Base-by-base conservation (phyloP, 768 basidiomycete genomes). In the Naematelia aurantialba region DNA sequence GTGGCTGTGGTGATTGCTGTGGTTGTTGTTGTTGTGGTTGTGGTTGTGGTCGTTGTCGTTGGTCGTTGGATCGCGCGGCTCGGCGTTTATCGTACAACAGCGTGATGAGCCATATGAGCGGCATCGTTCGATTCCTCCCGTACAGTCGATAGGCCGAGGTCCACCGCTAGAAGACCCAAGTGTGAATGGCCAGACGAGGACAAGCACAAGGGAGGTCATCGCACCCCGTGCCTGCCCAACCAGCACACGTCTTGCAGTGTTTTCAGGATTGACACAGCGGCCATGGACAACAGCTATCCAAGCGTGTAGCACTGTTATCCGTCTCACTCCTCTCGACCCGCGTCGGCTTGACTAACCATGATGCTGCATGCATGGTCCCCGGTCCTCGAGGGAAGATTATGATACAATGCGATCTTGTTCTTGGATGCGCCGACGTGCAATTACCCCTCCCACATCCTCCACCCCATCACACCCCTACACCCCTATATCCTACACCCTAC, bases 81-180 rank as follows among this genome's bases (percentile, higher is more conserved):
- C 61, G 45, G 17, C 27, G 51, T 13, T 31, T 39, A 44, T 63
- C 61, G 58, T 63, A 63, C 14, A 50, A 27, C 26, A 59, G 61
- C 21, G 53, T 56, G 12, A 63, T 63, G 19, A 63, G 55, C 61
- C 61, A 63, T 14, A 63, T 63, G 49, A 59, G 56, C 29, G 52
- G 52, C 52, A 52, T 52, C n/a, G n/a, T 24, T 5, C 24, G 5
- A 46, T n/a, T 19, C 8, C 24, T n/a, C 8, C 4, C 19, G 45
- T 17, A 14, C 19, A 14, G 8, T 19, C 19, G 45, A 46, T 24
- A 46, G 45, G 25, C 8, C 8, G 45, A 46, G n/a, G n/a, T n/a
- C 45, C 45, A 19, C 19, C 45, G 45, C 45, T 5, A 46, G 45
- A 4, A 4, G 45, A 46, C 14, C 45, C 45, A 46, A 5, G 45